Conservation (phyloP, 257 asterid genomes). For the Solanum appendiculatum region DNA sequence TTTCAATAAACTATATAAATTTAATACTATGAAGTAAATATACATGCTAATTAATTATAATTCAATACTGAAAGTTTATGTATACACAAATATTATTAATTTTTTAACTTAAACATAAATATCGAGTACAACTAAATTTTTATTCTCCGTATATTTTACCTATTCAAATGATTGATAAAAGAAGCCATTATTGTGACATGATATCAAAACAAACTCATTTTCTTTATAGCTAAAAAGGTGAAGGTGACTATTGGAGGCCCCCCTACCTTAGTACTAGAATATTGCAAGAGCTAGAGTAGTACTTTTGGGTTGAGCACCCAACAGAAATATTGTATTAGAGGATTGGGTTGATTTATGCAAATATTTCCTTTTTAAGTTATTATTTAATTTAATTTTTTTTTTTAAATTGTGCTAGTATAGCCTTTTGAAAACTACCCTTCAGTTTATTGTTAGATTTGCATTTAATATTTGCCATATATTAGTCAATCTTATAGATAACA, state of each 20-base stretch:
- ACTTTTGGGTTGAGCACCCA: background rate
- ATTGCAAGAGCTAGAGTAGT: background rate
- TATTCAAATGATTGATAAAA: background rate
- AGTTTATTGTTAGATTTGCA: background rate
- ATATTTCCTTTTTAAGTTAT: background rate
- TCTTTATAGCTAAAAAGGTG: background rate
- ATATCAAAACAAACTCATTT: background rate
- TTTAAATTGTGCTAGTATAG: background rate
- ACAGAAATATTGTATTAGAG: background rate
- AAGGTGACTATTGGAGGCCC: background rate
- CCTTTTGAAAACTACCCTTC: background rate
- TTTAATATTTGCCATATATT: background rate
- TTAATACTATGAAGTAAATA: background rate
- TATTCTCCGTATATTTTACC: background rate
- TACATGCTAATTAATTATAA: background rate
- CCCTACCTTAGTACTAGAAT: background rate
- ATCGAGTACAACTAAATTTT: background rate
- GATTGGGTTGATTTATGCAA: background rate
- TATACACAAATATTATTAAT: background rate
- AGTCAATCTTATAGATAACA: background rate
- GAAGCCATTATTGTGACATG: background rate
- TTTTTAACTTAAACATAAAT: fast-evolving
- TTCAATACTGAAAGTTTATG: background rate
- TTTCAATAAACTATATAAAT: background rate
- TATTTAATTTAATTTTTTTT: background rate